phyloP scores from a whole-genome alignment of 2,329 filamentous ascomycete species.

The Aspergillus quadrilineatus region DNA sequence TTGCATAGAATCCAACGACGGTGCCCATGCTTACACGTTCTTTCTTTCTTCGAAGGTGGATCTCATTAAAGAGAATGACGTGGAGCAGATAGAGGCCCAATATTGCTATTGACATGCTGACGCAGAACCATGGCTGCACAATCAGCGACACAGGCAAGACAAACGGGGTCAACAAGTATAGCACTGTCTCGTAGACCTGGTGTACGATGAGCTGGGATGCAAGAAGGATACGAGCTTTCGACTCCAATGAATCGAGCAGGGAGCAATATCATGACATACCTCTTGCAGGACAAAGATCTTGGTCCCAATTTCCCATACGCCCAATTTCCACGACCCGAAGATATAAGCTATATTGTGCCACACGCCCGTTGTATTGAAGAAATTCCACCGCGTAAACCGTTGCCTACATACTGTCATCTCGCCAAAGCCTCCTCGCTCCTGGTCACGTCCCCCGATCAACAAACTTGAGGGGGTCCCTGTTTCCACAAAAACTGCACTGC shows the following conservation, averaged over 20 bases:
- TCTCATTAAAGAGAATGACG: slow-evolving; percentile 50
- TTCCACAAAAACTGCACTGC: slow-evolving; percentile 52
- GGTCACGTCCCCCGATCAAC: slow-evolving; percentile 43
- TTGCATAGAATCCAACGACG: slow-evolving; percentile 42
- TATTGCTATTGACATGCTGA: slow-evolving; percentile 38
- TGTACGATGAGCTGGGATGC: slow-evolving; percentile 29
- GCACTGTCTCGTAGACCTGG: not conserved
- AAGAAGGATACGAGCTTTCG: slow-evolving; percentile 11
- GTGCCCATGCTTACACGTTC: slow-evolving; percentile 44
- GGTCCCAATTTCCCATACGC: slow-evolving; percentile 50
- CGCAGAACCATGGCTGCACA: slow-evolving; percentile 42
- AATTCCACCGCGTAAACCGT: slow-evolving; percentile 53
- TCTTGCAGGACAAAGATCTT: slow-evolving; percentile 53
- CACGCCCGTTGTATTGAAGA: slow-evolving; percentile 53
- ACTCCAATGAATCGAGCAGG: slow-evolving; percentile 19
- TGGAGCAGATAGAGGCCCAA: slow-evolving; percentile 46
- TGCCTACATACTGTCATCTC: slow-evolving; percentile 56
- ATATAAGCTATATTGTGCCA: slow-evolving; percentile 52
- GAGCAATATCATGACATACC: slow-evolving; percentile 31
- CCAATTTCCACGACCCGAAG: slow-evolving; percentile 48
- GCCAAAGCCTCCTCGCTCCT: slow-evolving; percentile 49
- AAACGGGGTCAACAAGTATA: not conserved
- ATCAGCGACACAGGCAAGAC: not conserved
- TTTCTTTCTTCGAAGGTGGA: slow-evolving; percentile 48
- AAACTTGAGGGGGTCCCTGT: slow-evolving; percentile 48